Evolutionary conservation across 495 filamentous ascomycete genomes (phyloP).

Genomic region (Articulospora tetracladia): DNA sequence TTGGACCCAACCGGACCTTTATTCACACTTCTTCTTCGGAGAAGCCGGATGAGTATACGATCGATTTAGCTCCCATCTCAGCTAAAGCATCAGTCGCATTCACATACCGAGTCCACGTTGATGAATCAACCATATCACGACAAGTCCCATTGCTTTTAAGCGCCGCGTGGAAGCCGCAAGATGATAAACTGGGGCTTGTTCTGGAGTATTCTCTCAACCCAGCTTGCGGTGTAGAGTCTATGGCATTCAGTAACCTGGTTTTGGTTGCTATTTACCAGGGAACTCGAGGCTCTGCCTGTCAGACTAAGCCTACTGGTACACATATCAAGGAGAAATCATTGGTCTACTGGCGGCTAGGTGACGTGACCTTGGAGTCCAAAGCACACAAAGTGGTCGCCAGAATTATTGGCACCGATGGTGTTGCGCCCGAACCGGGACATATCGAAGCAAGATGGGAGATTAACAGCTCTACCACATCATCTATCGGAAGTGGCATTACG

Average conservation of each 20-base stretch:
- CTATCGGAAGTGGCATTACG: conserved; percentile 17
- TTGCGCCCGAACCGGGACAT: conserved; percentile 67
- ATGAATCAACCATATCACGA: conserved; percentile 53
- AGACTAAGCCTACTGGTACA: conserved; percentile 69
- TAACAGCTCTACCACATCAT: neutral
- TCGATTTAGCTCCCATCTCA: conserved; percentile 54
- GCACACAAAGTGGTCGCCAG: conserved; percentile 73
- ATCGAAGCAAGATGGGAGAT: conserved; percentile 80
- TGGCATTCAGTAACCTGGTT: conserved; percentile 77
- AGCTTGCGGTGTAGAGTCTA: conserved; percentile 45
- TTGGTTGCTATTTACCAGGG: conserved; percentile 78
- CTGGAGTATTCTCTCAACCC: conserved; percentile 87
- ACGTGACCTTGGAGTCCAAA: conserved; percentile 55
- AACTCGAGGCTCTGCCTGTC: conserved; percentile 55
- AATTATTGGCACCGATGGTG: conserved; percentile 67
- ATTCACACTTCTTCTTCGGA: conserved; percentile 62
- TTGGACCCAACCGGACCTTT: conserved; percentile 91
- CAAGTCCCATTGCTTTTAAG: conserved; percentile 76
- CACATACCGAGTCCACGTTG: conserved; percentile 89
- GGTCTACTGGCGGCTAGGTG: conserved; percentile 85
- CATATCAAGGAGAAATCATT: conserved; percentile 86
- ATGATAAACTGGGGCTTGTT: conserved; percentile 76
- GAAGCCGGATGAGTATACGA: conserved; percentile 74
- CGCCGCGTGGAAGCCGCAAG: conserved; percentile 79
- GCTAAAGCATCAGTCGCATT: conserved; percentile 75